Base-by-base conservation (phyloP, 2,329 filamentous ascomycete species). In the Penicillium expansum region DNA sequence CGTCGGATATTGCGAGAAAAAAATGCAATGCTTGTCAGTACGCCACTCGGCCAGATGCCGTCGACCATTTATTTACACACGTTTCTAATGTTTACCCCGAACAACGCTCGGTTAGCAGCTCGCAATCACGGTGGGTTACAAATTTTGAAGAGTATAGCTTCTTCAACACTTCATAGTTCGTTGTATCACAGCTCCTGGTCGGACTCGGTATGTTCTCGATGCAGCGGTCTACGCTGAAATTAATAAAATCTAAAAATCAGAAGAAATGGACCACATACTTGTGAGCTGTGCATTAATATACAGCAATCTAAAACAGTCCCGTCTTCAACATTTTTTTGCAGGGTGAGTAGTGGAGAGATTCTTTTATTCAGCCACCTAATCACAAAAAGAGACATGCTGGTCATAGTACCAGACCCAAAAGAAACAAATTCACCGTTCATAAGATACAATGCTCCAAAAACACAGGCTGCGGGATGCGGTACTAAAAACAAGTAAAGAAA, bases 281-380 rank as follows among this genome's bases (percentile, higher is more conserved):
- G 64, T 62, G 63, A 68, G 65, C 62, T 58, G 65, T 65, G 63
- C 61, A 63, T 65, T 72, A 72, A 71, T 72, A 65, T 72, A 72
- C 70, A 72, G 66, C 58, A 66, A 65, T 62, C 62, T 60, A 58
- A 32, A 29, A 38, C 9, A 14, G 16, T 27, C 22, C 54, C 60
- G 56, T 30, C 47, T 50, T 61, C 45, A 55, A 49, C 56, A 43
- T 50, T 52, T 54, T 62, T 62, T 62, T 64, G 50, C 45, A 57
- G 52, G 45, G 61, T 61, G 53, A 62, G 56, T 52, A 62, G 59
- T 49, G 59, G 58, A 62, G 52, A 57, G 52, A 56, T 52, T 57
- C 43, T 55, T 59, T 65, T 58, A 37, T 32, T 37, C 18, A 42
- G 33, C 39, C 45, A 42, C 29, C 27, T 45, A 41, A 47, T 51